Conservation (phyloP, 2,329 filamentous ascomycete genomes). For the Pseudogymnoascus sp. region DNA sequence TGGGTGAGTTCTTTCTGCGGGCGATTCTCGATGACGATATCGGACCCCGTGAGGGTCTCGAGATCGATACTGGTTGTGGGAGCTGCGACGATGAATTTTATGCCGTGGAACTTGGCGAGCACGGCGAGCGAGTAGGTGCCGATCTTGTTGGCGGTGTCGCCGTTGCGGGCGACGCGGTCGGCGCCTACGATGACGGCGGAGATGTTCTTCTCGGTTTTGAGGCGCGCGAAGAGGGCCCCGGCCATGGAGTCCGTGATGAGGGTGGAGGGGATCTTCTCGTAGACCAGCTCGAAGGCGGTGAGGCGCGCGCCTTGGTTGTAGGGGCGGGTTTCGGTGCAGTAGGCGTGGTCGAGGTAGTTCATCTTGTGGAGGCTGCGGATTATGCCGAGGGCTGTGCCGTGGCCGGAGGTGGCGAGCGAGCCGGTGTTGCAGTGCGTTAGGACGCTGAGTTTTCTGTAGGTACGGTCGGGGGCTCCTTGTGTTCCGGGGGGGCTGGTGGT, state of each 20-base stretch:
- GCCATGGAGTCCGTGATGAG: slow-evolving; percentile 97
- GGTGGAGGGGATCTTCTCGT: slow-evolving; percentile 84
- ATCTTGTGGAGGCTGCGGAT: slow-evolving; percentile 71
- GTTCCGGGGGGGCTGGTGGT: slow-evolving; percentile 32
- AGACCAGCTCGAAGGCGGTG: slow-evolving; percentile 93
- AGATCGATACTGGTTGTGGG: slow-evolving; percentile 92
- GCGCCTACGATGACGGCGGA: slow-evolving; percentile 88
- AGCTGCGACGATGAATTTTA: slow-evolving; percentile 92
- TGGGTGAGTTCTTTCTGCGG: slow-evolving; percentile 74
- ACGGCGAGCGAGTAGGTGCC: slow-evolving; percentile 91
- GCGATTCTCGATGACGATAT: slow-evolving; percentile 88
- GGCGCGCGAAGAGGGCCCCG: slow-evolving; percentile 66
- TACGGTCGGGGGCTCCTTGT: slow-evolving; percentile 37
- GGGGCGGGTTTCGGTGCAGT: slow-evolving; percentile 92
- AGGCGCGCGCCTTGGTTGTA: slow-evolving; percentile 96
- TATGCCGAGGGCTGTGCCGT: slow-evolving; percentile 90
- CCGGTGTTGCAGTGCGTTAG: slow-evolving; percentile 98
- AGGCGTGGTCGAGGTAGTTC: slow-evolving; percentile 68
- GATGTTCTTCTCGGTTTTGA: slow-evolving; percentile 59
- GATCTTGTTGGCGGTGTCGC: slow-evolving; percentile 98
- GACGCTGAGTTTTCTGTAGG: slow-evolving; percentile 60
- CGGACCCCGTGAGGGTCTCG: slow-evolving; percentile 64
- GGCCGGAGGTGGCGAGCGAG: slow-evolving; percentile 93
- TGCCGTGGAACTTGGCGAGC: slow-evolving; percentile 76
- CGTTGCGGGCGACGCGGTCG: slow-evolving; percentile 90